Base-by-base conservation (phyloP, 352 stramenopile genomes). In the Stephanocyclus meneghinianus region DNA sequence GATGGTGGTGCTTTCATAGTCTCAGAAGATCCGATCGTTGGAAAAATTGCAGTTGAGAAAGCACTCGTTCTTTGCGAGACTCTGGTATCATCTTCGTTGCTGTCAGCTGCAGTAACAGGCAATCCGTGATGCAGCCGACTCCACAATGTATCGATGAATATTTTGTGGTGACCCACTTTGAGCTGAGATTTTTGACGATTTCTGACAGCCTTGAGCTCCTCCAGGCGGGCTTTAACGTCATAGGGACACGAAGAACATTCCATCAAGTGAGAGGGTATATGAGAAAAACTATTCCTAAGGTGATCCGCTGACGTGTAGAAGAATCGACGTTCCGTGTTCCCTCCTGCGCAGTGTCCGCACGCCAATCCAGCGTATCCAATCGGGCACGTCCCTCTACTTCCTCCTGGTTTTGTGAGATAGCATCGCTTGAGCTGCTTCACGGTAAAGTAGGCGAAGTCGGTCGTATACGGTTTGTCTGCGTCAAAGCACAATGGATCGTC, bases 241-340 rank as follows among this genome's bases (percentile, higher is more conserved):
- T 65, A 42, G 6, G 75, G 80, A 66, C 69, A 81, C 11, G 53
- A 15, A 56, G 30, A 65, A 21, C 80, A 86, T 26, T 75, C 65
- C 26, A 55, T 59, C 37, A 86, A 56, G 50, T 86, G 80, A 45
- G 74, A 74, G 1, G 80, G 80, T 13, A 86, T 86, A 53, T 87
- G 80, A 2, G 76, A 75, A 74, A 87, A 87, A 21, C 71, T 83
- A 18, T 87, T 87, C 21, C 80, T 63, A 29, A 87, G 61, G 37
- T 87, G 74, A 56, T 84, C 80, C 2, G 80, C 76, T 18, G 70
- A 79, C 37, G 80, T 84, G 37, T 87, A 87, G 40, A 87, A 87
- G 59, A 87, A 87, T 74, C 80, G 57, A 42, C 76, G 32, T 55
- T 84, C 70, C 6, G 60, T 76, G 10, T 30, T 11, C 44, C 35